These are phyloP conservation scores for Quercus variabilis DNA, from an alignment of 306 rosid species.

Conservation along the genomic window DNA sequence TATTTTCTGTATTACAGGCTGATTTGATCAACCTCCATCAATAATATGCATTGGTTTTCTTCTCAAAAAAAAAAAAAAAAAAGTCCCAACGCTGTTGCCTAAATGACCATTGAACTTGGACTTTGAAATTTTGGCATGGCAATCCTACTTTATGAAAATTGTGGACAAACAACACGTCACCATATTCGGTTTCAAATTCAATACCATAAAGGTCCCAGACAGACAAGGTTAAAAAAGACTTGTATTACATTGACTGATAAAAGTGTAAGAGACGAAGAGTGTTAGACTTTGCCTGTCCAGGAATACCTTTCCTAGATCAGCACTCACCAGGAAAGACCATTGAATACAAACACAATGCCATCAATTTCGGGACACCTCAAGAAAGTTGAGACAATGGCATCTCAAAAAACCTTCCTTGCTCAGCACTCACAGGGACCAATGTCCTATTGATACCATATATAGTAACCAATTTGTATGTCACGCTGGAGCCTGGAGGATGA, in stretches of 20 bases:
- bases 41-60: too few species aligned
- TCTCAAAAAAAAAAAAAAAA: too few species aligned
- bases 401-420: background rate
- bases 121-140: background rate
- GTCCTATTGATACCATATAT: background rate
- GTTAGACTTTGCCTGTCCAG: background rate
- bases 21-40: too few species aligned
- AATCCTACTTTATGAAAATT: background rate
- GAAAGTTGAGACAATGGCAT: background rate
- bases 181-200: background rate
- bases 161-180: background rate
- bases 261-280: too few species aligned
- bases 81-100: too few species aligned
- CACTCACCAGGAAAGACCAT: background rate
- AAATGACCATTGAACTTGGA: background rate
- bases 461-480: constrained; percentile 49
- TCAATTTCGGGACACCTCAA: background rate
- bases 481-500: constrained; percentile 67
- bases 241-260: background rate
- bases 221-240: background rate
- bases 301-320: background rate
- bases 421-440: too few species aligned
- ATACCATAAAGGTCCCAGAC: background rate
- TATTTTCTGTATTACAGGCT: too few species aligned
- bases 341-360: background rate